Evolutionary conservation across 176 grass and related monocot species (phyloP).

Genomic region (Luzula sylvatica): DNA sequence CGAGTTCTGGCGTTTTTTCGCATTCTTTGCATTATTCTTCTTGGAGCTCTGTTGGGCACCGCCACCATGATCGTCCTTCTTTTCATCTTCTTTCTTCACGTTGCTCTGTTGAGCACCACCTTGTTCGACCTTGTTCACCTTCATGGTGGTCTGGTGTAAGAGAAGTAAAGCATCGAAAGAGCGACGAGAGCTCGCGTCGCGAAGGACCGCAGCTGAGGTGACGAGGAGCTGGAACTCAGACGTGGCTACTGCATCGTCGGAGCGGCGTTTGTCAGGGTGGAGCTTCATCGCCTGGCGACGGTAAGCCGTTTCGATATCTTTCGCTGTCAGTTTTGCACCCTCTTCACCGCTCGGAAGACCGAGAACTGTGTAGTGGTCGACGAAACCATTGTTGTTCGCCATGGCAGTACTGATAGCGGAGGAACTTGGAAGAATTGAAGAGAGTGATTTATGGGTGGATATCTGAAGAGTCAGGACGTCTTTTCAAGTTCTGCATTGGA

Average conservation of each 20-base stretch:
- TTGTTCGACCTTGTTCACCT: too few relatives aligned
- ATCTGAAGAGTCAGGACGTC: too few relatives aligned
- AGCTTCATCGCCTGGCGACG: neutral
- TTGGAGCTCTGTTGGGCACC: too few relatives aligned
- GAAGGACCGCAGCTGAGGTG: conserved; percentile 2
- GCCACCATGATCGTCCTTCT: too few relatives aligned
- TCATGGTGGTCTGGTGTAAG: neutral
- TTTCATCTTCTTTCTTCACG: too few relatives aligned
- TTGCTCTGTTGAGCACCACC: too few relatives aligned
- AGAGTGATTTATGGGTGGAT: too few relatives aligned
- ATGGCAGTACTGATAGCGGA: too few relatives aligned
- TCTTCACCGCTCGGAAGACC: neutral
- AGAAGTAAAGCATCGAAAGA: neutral
- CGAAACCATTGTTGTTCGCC: neutral
- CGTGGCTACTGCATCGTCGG: conserved; percentile 1
- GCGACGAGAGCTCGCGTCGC: neutral
- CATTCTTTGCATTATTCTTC: too few relatives aligned
- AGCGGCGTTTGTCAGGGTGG: conserved; percentile 18
- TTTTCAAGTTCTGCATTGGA: too few relatives aligned
- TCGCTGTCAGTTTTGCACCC: neutral
- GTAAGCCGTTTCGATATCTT: neutral
- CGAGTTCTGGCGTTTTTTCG: too few relatives aligned
- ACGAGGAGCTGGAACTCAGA: conserved; percentile 10
- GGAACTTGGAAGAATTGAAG: too few relatives aligned
- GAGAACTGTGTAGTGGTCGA: conserved; percentile 9